Evolutionary conservation across 148 eudicot genomes (phyloP).

Genomic region (Silene latifolia): DNA sequence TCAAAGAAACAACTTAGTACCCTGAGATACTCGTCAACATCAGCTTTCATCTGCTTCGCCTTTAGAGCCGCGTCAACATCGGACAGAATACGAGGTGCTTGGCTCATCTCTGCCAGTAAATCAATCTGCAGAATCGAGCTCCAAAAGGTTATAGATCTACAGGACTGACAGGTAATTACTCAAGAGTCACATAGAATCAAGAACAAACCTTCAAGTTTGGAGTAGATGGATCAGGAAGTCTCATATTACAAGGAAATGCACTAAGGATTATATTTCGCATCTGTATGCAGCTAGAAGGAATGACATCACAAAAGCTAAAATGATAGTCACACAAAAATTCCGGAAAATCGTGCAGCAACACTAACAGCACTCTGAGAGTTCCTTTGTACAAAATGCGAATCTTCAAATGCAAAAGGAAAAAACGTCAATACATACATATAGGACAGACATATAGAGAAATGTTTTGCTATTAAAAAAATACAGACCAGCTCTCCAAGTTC

Average conservation of each 20-base stretch:
- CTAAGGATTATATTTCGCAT: slow-evolving; percentile 97
- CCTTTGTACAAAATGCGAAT: slow-evolving; percentile 89
- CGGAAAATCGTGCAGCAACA: slow-evolving; percentile 93
- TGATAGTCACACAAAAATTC: slow-evolving; percentile 93
- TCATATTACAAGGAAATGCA: slow-evolving; percentile 98
- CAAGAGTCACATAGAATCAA: neutral
- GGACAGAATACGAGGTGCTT: slow-evolving; percentile 81
- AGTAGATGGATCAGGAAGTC: slow-evolving; percentile 96
- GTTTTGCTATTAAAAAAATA: slow-evolving; percentile 10
- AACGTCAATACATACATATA: neutral
- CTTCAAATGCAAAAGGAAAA: slow-evolving; percentile 36
- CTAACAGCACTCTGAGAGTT: slow-evolving; percentile 81
- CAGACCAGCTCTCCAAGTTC: slow-evolving; percentile 85
- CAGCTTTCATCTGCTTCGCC: slow-evolving; percentile 78
- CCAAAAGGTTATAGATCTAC: slow-evolving; percentile 6
- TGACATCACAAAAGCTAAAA: slow-evolving; percentile 96
- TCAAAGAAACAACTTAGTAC: slow-evolving; percentile 30
- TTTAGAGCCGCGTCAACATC: slow-evolving; percentile 82
- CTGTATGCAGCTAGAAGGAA: slow-evolving; percentile 95
- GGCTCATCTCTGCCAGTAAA: slow-evolving; percentile 71
- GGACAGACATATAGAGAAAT: neutral
- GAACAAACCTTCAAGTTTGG: slow-evolving; percentile 80
- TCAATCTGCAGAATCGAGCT: slow-evolving; percentile 57
- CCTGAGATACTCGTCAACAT: slow-evolving; percentile 86
- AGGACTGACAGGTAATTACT: neutral